Conservation (phyloP, 129 eudicot genomes). For the Ambrosia trifida region DNA sequence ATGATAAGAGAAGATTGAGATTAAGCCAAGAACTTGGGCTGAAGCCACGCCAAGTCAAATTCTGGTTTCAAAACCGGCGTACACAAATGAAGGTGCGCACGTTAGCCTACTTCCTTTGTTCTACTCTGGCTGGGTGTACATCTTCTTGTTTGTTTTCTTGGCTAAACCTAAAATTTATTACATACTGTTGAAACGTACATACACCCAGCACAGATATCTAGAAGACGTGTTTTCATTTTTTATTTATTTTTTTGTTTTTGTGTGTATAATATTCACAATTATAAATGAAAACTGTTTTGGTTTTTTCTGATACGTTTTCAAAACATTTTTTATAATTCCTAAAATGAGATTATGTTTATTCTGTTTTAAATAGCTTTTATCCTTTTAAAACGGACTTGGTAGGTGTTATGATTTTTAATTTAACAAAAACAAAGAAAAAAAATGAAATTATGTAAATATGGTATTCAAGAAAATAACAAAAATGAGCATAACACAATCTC, state of each 20-base stretch:
- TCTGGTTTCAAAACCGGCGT: slow-evolving; percentile 98
- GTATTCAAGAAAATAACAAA: slow-evolving; percentile 4
- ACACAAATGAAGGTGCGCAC: slow-evolving; percentile 93
- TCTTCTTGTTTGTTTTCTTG: slow-evolving; percentile 36
- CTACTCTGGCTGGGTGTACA: slow-evolving; percentile 14
- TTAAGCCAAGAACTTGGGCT: slow-evolving; percentile 93
- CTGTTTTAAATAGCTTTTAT: neutral
- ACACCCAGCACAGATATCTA: slow-evolving; percentile 38
- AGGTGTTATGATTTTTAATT: neutral
- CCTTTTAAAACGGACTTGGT: neutral
- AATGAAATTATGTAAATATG: neutral
- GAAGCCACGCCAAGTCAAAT: slow-evolving; percentile 92
- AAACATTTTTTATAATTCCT: neutral
- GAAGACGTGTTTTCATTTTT: slow-evolving; percentile 23
- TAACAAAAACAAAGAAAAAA: neutral
- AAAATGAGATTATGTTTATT: neutral
- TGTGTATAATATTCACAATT: neutral
- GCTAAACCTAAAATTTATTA: slow-evolving; percentile 41
- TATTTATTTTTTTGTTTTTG: neutral
- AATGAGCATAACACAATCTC: neutral
- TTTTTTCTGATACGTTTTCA: neutral
- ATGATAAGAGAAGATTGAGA: slow-evolving; percentile 84
- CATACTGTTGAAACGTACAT: slow-evolving; percentile 41
- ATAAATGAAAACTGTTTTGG: neutral
- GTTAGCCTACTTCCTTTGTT: slow-evolving; percentile 33